Base-by-base conservation (phyloP, 345 rosid genomes). In the Carallia pectinifolia region DNA sequence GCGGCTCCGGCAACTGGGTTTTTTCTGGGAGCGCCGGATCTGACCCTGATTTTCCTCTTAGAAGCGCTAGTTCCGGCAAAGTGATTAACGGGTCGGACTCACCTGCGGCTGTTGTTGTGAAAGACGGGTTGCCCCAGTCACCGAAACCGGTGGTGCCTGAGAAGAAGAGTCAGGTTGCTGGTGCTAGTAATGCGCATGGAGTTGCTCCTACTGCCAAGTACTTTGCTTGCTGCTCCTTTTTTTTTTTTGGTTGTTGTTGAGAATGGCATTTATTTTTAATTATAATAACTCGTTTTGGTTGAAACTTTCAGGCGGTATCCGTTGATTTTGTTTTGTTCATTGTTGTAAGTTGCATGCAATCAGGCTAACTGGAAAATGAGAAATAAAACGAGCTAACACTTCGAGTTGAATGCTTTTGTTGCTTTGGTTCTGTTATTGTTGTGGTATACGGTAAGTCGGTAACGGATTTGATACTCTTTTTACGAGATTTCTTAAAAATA, bases 131-230 rank as follows among this genome's bases (percentile, higher is more conserved):
- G 71, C 70, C 78, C 12, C 71, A 73, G 52, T 75, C 77, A 2
- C n/a, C 80, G 23, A 81, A 83, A 69, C 79, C 78, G 23, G 71
- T 52, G 31, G 71, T 55, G 60, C 77, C 75, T 58, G 88, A 84
- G 71, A 78, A 84, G 77, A 83, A 83, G 74, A 48, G 48, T 62
- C 71, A 74, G 64, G 66, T 30, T 66, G 59, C 64, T 62, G 75
- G 52, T 68, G 66, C 40, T 40, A 12, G 44, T 27, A 52, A 70
- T 61, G 72, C 77, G 70, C 83, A 80, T 77, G 79, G 76, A 48
- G 65, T 63, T 74, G 79, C 83, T 79, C 77, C 88, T 67, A 81
- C 83, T 79, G 73, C 88, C 39, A 86, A 85, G 90, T 86, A 83
- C 72, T 17, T 12, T 23, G 36, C 27, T 30, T 7, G 33, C 39